These are phyloP conservation scores for Alternaria gaisen DNA, from an alignment of 2,329 filamentous ascomycete genomes.

Conservation along the genomic window DNA sequence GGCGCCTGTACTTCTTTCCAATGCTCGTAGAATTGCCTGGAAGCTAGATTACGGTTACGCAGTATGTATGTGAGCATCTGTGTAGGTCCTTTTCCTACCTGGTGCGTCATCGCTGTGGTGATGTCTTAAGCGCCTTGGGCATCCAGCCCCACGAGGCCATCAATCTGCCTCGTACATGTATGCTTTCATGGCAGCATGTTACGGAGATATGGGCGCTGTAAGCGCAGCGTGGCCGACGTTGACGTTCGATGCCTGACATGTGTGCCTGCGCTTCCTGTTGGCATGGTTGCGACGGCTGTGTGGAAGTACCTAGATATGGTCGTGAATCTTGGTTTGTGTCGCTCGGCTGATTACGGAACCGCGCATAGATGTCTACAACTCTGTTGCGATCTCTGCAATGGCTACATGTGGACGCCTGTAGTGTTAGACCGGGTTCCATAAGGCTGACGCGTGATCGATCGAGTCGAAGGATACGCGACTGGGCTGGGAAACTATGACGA, in stretches of 20 bases:
- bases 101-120: neutral
- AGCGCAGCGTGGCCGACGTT: neutral
- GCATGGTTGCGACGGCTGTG: neutral
- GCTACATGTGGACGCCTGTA: neutral
- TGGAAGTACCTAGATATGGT: neutral
- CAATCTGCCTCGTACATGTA: neutral
- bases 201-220: neutral
- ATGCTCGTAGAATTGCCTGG: slow-evolving; percentile 47
- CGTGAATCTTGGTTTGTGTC: neutral
- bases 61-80: slow-evolving; percentile 28
- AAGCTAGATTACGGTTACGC: slow-evolving; percentile 27
- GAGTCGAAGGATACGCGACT: neutral
- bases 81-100: slow-evolving; percentile 12
- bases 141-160: neutral
- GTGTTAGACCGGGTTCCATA: neutral
- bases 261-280: neutral
- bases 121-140: neutral
- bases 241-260: neutral
- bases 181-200: neutral
- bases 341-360: neutral
- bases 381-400: neutral
- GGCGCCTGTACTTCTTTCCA: slow-evolving; percentile 48
- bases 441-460: neutral
- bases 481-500: neutral
- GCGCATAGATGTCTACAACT: neutral